Percentiles rank a stretch among this genome's conserved stretches.
phyloP scores from a whole-genome alignment of 257 asterid genomes.

The Sherardia arvensis region DNA sequence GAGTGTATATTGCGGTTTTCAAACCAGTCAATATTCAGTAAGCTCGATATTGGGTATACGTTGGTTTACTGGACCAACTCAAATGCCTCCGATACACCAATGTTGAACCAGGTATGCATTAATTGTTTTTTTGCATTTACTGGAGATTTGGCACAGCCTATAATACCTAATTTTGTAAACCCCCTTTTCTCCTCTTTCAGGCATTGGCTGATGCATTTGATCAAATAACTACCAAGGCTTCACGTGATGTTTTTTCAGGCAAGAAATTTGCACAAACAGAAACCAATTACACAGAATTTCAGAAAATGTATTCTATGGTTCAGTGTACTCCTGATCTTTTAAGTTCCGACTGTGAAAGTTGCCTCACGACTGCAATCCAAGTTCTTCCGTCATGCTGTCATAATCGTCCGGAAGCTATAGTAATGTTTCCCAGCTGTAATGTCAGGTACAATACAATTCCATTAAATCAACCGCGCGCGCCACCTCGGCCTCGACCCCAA shows the following conservation, averaged over 20 bases:
- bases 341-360: not conserved
- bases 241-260: not conserved
- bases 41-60: not conserved
- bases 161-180: no score
- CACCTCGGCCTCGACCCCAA: not conserved
- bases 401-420: conserved; percentile 3
- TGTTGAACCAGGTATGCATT: no score
- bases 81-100: not conserved
- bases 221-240: not conserved
- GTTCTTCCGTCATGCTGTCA: not conserved
- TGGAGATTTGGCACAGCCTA: no score
- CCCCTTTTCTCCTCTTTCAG: not conserved
- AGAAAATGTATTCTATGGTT: not conserved
- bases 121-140: no score
- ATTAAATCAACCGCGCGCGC: not conserved
- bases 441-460: not conserved
- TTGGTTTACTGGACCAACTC: not conserved
- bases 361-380: not conserved
- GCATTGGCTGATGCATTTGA: not conserved
- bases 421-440: conserved; percentile 8
- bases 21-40: not conserved
- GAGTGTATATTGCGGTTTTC: conserved; percentile 14
- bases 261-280: conserved; percentile 1
- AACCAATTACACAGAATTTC: not conserved
- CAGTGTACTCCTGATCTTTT: conserved; percentile 9